Evolutionary conservation across 352 stramenopile genomes (phyloP).

Genomic region (Globisporangium cylindrosporum): DNA sequence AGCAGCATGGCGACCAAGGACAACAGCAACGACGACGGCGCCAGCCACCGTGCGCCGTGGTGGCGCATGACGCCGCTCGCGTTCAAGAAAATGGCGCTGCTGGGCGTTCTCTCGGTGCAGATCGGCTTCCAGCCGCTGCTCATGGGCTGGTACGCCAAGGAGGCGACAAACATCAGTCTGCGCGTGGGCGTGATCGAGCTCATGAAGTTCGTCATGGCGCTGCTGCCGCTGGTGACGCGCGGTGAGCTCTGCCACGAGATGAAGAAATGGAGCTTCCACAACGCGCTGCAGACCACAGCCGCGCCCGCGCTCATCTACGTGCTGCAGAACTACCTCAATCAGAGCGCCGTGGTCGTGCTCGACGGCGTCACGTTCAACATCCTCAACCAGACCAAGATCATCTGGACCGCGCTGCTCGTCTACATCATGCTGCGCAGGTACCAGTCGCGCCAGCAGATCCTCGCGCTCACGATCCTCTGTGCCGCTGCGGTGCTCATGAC

Average conservation of each 20-base stretch:
- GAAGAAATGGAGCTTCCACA: constrained; percentile 60
- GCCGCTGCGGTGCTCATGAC: constrained; percentile 77
- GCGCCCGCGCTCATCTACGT: constrained; percentile 79
- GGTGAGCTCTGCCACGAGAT: constrained; percentile 49
- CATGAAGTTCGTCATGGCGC: constrained; percentile 65
- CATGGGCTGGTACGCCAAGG: constrained; percentile 68
- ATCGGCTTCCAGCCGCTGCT: constrained; percentile 78
- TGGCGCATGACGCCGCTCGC: constrained; percentile 33
- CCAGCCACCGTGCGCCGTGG: neutral
- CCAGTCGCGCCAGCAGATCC: constrained; percentile 67
- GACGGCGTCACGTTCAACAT: constrained; percentile 86
- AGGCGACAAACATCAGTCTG: constrained; percentile 58
- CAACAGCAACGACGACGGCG: neutral
- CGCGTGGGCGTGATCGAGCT: constrained; percentile 74
- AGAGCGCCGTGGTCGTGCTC: constrained; percentile 68
- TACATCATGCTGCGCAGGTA: constrained; percentile 74
- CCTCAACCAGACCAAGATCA: constrained; percentile 89
- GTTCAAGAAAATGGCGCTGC: constrained; percentile 52
- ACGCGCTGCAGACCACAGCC: constrained; percentile 59
- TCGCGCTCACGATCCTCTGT: constrained; percentile 67
- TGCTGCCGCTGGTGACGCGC: constrained; percentile 54
- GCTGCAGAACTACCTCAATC: constrained; percentile 82
- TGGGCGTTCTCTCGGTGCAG: constrained; percentile 65
- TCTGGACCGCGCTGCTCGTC: constrained; percentile 80
- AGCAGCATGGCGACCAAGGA: neutral